Evolutionary conservation across 1,284 basidiomycete species (phyloP), one percentile per base, ranked within the genome.

Genomic region (Rhodotorula sp.): DNA sequence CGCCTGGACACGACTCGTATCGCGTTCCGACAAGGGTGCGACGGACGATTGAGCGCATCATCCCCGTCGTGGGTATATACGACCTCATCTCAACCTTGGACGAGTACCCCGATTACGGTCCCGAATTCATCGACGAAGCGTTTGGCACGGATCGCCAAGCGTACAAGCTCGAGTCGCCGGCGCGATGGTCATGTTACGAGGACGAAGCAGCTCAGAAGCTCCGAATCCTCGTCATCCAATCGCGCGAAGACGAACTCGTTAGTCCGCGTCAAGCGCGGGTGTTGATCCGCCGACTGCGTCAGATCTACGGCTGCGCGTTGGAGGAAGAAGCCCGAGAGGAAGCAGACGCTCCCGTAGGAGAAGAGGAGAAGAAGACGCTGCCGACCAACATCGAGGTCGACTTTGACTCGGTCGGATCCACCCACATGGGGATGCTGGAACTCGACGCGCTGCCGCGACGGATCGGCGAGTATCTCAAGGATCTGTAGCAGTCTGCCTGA

Each of bases 31-130:
- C 29, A 18, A 20, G 17, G 2, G 44, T 73, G 10, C 59, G 72
- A 15, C 22, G 15, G 12, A 57, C 70, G 22, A 62, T 74, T n/a
- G n/a, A 18, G 42, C 55, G 64, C 26, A 54, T 67, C n/a, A 48
- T 74, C 5, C 49, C 51, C 53, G 56, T 71, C 44, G 72, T 66
- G 24, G 72, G 69, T 20, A 71, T 74, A 33, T 74, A 69, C 57
- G 72, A 74, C 57, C 56, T 71, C 24, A 55, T 59, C 4, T 54
- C 53, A 10, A 44, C 71, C 54, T 37, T 74, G 30, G 64, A 58
- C 17, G 72, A 74, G 45, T 74, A 71, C 45, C 72, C 72, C 3
- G 29, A 44, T 10, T 74, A 74, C 46, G 53, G 53, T 17, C 42
- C 33, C 26, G 62, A 30, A 15, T 76, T 74, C 63, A 69, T 74